Evolutionary conservation across 2,329 filamentous ascomycete species (phyloP).

Genomic region (Didymella pinodella): DNA sequence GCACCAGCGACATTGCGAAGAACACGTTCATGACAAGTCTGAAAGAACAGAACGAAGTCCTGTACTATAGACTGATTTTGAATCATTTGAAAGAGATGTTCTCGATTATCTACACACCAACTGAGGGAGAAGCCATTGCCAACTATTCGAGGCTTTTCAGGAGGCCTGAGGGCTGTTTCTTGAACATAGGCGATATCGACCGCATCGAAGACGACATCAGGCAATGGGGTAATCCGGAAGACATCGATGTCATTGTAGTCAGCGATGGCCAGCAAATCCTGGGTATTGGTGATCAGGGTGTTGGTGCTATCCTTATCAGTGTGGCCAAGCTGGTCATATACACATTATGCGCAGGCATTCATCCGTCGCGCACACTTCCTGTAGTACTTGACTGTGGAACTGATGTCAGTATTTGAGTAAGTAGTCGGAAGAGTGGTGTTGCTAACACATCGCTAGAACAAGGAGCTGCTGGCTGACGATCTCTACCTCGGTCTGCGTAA

Average conservation of each 20-base stretch:
- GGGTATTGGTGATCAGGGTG: conserved; percentile 88
- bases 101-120: conserved; percentile 88
- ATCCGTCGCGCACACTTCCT: conserved; percentile 78
- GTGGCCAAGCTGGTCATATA: conserved; percentile 83
- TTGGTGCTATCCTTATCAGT: conserved; percentile 83
- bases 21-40: conserved; percentile 88
- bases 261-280: conserved; percentile 79
- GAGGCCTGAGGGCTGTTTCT: conserved; percentile 79
- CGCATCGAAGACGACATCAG: conserved; percentile 71
- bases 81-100: conserved; percentile 89
- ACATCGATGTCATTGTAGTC: conserved; percentile 89
- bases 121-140: conserved; percentile 86
- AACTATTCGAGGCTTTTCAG: conserved; percentile 83
- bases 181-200: conserved; percentile 75
- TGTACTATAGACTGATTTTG: conserved; percentile 80
- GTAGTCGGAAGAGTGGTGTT: not conserved
- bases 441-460: conserved; percentile 60
- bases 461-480: conserved; percentile 75
- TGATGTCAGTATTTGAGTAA: conserved; percentile 56
- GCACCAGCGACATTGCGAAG: conserved; percentile 73
- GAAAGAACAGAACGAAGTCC: conserved; percentile 83
- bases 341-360: conserved; percentile 85
- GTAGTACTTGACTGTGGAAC: conserved; percentile 89
- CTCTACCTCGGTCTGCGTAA: conserved; percentile 79
- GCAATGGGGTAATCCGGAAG: conserved; percentile 73